Evolutionary conservation across 2,329 filamentous ascomycete species (phyloP).

Genomic region (Trichoderma sp.): DNA sequence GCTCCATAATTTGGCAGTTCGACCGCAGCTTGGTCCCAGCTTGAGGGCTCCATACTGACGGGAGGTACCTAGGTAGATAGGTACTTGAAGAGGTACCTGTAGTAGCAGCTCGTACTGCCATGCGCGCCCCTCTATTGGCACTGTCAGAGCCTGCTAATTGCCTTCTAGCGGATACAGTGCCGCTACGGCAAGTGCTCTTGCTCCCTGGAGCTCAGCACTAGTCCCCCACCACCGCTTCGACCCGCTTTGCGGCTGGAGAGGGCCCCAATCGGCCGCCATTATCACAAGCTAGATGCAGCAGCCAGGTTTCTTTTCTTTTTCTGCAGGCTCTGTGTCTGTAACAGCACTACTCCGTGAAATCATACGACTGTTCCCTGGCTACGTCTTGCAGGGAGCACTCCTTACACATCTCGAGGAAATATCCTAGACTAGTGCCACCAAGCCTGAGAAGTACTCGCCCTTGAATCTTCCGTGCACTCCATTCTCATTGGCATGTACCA

Average conservation of each 20-base stretch:
- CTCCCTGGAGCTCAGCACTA: not conserved
- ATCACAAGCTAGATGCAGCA: not conserved
- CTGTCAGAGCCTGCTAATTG: not conserved
- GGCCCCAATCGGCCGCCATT: not conserved
- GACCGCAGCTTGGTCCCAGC: not conserved
- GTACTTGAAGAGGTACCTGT: too few species aligned
- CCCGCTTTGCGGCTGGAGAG: constrained; percentile 12
- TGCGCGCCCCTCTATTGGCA: not conserved
- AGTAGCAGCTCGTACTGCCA: not conserved
- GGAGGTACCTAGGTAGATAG: not conserved
- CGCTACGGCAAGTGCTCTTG: not conserved
- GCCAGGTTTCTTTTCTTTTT: not conserved
- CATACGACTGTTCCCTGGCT: not conserved
- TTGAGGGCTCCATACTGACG: not conserved
- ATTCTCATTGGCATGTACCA: not conserved
- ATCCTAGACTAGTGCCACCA: not conserved
- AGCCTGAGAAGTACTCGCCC: not conserved
- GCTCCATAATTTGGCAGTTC: constrained; percentile 15
- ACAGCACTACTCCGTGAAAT: not conserved
- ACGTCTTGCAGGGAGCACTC: not conserved
- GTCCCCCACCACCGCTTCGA: not conserved
- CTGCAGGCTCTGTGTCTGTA: not conserved
- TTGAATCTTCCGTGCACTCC: not conserved
- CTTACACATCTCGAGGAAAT: not conserved
- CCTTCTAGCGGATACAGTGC: not conserved